Evolutionary conservation across 2,329 filamentous ascomycete genomes (phyloP).

Genomic region (Clarireedia hainanense): DNA sequence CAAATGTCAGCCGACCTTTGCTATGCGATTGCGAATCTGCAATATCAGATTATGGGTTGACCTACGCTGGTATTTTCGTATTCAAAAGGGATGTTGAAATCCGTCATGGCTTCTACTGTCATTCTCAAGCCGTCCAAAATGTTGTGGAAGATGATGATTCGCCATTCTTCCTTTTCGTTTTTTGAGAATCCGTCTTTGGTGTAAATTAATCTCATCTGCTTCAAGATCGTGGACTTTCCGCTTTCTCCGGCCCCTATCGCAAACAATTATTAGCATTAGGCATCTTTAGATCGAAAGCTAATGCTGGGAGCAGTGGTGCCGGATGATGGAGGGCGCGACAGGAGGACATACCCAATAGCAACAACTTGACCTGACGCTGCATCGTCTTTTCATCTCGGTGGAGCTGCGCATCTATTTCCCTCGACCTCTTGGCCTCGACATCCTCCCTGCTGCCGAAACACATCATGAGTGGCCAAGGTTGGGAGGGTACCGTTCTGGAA

Average conservation of each 20-base stretch:
- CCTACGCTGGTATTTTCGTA: conserved; percentile 71
- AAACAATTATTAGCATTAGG: conserved; percentile 13
- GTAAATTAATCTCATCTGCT: conserved; percentile 99
- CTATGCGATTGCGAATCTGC: neutral
- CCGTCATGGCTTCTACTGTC: conserved; percentile 83
- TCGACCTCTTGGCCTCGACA: conserved; percentile 47
- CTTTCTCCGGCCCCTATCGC: conserved; percentile 83
- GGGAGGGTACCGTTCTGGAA: neutral
- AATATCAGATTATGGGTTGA: conserved; percentile 7
- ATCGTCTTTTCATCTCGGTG: conserved; percentile 82
- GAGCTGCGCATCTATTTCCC: conserved; percentile 80
- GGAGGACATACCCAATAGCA: conserved; percentile 68
- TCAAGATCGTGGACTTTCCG: conserved; percentile 92
- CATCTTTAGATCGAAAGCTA: neutral
- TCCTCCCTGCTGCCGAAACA: conserved; percentile 50
- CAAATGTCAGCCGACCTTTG: conserved; percentile 1
- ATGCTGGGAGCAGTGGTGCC: neutral
- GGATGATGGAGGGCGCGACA: conserved; percentile 11
- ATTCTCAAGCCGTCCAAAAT: conserved; percentile 86
- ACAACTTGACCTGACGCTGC: conserved; percentile 83
- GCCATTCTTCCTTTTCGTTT: conserved; percentile 85
- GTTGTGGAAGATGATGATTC: conserved; percentile 93
- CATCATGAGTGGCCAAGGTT: conserved; percentile 38
- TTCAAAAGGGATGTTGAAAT: conserved; percentile 73
- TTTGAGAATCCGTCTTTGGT: conserved; percentile 77